Evolutionary conservation across 139 green algal species (phyloP), one percentile per base, ranked within the genome.

Genomic region (Micractinium conductrix): DNA sequence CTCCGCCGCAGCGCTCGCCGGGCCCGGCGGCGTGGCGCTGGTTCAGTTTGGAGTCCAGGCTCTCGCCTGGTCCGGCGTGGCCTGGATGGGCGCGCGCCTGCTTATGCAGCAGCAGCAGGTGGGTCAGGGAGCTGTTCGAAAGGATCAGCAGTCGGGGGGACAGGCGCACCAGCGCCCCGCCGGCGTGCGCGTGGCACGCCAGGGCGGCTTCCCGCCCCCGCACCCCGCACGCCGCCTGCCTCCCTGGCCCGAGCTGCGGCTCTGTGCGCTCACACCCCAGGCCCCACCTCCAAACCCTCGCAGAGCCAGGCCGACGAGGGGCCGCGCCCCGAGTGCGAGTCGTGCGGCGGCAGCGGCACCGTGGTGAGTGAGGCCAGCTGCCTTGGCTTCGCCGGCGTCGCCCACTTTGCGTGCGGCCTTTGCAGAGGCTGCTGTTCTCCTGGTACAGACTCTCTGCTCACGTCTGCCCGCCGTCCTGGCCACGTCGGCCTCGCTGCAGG

Each of bases 271-370:
- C 63, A 14, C 8, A 8, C 38, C n/a, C 26, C 16, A 16, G 28
- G 33, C 35, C 17, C 10, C 35, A 38, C 33, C 35, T 30, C 65
- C 70, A 24, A 2, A 4, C 4, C 28, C 1, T 14, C 37, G 78
- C 78, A 75, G 78, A 74, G 30, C 17, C 38, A 60, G 42, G 40
- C 78, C 28, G 78, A 74, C 58, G 76, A 83, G 22, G 62, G 44
- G 4, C 22, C n/a, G 1, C 62, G 35, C 21, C 62, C 26, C 0
- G 86, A 88, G 60, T 88, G 82, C 48, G 50, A 78, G 43, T 70
- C 72, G 21, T 90, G 86, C 69, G 40, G 48, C 55, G 86, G 86
- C 45, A 86, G 37, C 19, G 86, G 86, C 33, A 24, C 53, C 26
- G 86, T 88, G 22, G n/a, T 58, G 48, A 24, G 48, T 58, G 48